Base-by-base conservation (phyloP, 2,329 filamentous ascomycete genomes). In the Alternaria ethzedia region DNA sequence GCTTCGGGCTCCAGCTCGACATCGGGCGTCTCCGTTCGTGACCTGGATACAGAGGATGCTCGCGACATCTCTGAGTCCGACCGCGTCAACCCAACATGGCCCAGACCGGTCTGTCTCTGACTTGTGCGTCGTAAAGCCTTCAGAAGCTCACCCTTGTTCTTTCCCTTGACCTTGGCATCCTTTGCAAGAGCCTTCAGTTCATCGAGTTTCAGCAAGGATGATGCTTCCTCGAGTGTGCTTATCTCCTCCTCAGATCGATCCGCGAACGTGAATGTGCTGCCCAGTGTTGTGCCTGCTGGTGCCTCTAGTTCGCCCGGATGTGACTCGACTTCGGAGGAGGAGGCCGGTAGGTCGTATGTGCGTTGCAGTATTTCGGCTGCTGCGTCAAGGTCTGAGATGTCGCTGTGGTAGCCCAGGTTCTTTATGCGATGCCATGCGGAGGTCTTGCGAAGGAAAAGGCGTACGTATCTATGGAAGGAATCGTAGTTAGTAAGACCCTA, bases 361-460 rank as follows among this genome's bases (percentile, higher is more conserved):
- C 78, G 76, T 71, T 96, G 91, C 6, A 98, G 82, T 49, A 84
- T 85, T 12, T 82, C 78, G 4, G 94, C 89, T 1, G 93, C 91
- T 13, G 81, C 76, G 13, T 89, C 83, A 43, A 94, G 83, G 76
- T 97, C 88, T 47, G 90, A 86, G 64, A 99, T 91, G 76, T 98
- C 94, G 67, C 89, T 87, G 73, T 95, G 88, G 73, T 97, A 97
- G 2, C 89, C 88, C 25, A 99, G 81, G 21, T 89, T 88, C 71
- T 87, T 88, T 66, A 93, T 87, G 10, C 96, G 90, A 82, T 97
- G 94, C 96, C 96, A 99, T 2, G 90, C 89, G 21, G 92, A 91
- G 1, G 93, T 93, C 79, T 99, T 99, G 50, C 96, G 89, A 4
- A 99, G 84, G 75, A 99, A 99, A 2, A 99, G 83, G 21, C 96